These are phyloP conservation scores for Hirsutella minnesotensis DNA, from an alignment of 2,329 filamentous ascomycete genomes.

Conservation along the genomic window DNA sequence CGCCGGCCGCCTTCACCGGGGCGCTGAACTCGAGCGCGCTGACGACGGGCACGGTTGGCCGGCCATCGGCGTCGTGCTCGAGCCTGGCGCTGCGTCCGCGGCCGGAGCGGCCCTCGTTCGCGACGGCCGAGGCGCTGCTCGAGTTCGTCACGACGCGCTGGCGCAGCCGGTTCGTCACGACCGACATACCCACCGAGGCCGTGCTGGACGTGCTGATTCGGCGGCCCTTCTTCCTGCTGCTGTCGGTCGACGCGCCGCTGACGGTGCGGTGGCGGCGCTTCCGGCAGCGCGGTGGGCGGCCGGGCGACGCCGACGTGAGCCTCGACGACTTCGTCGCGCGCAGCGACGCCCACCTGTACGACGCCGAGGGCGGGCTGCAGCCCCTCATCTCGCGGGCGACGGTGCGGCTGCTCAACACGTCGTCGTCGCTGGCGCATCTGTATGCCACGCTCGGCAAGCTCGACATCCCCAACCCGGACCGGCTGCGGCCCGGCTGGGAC, in stretches of 20 bases:
- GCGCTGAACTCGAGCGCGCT: conserved; percentile 14
- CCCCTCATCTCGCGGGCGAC: conserved; percentile 72
- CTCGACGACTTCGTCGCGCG: conserved; percentile 45
- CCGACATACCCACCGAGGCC: conserved; percentile 62
- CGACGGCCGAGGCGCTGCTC: conserved; percentile 55
- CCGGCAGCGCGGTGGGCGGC: conserved; percentile 24
- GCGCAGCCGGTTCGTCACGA: conserved; percentile 76
- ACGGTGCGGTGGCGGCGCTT: conserved; percentile 74
- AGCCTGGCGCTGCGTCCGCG: conserved; percentile 12
- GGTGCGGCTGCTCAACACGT: conserved; percentile 77
- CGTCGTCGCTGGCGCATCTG: conserved; percentile 57
- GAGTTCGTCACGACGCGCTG: conserved; percentile 80
- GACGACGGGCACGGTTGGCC: conserved; percentile 13
- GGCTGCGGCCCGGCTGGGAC: conserved; percentile 86
- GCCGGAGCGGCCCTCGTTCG: conserved; percentile 31
- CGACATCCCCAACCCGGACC: conserved; percentile 64
- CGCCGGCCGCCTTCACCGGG: conserved; percentile 8
- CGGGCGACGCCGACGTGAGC: conserved; percentile 16
- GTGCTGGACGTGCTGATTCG: conserved; percentile 64
- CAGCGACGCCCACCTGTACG: conserved; percentile 69
- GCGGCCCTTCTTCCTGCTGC: conserved; percentile 83
- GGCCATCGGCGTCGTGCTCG: conserved; percentile 13
- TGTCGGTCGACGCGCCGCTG: conserved; percentile 85
- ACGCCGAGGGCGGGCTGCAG: conserved; percentile 50
- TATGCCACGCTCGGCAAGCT: conserved; percentile 61